phyloP scores from a whole-genome alignment of 2,329 filamentous ascomycete species.

The Colletotrichum camelliae region DNA sequence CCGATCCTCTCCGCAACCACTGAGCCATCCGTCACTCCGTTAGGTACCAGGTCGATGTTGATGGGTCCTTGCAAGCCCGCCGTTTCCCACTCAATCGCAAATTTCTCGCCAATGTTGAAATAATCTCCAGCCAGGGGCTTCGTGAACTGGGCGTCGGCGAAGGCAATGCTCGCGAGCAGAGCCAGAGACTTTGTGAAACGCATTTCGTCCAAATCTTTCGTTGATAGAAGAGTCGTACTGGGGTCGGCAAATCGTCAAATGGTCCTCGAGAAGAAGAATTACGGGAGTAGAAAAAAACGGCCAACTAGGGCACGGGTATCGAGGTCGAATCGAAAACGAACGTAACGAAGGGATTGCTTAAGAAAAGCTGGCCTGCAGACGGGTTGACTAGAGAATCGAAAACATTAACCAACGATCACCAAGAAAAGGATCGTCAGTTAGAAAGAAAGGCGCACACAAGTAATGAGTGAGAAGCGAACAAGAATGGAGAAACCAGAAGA shows the following conservation, averaged over 20 bases:
- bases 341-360: not conserved
- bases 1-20: constrained; percentile 26
- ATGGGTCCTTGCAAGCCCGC: constrained; percentile 25
- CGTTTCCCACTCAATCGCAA: constrained; percentile 26
- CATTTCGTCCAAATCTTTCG: constrained; percentile 3
- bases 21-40: constrained; percentile 18
- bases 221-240: not conserved
- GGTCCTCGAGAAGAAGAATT: not conserved
- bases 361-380: constrained; percentile 19
- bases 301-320: constrained; percentile 16
- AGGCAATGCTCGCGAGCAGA: constrained; percentile 5
- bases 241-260: not conserved
- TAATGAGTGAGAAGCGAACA: constrained; percentile 14
- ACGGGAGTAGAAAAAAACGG: not conserved
- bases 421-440: constrained; percentile 5
- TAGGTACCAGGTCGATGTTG: constrained; percentile 26
- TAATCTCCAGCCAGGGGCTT: constrained; percentile 14
- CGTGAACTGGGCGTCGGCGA: constrained; percentile 22
- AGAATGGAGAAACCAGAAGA: constrained; percentile 3
- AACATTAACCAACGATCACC: not conserved
- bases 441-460: constrained; percentile 15
- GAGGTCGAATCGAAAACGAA: constrained; percentile 3
- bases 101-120: constrained; percentile 12
- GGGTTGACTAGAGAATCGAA: not conserved
- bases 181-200: constrained; percentile 6